Percentiles rank a stretch among this genome's conserved stretches.
These are phyloP conservation scores for Suhomyces xylopsoci DNA, from an alignment of 805 yeast species.

Conservation along the genomic window DNA sequence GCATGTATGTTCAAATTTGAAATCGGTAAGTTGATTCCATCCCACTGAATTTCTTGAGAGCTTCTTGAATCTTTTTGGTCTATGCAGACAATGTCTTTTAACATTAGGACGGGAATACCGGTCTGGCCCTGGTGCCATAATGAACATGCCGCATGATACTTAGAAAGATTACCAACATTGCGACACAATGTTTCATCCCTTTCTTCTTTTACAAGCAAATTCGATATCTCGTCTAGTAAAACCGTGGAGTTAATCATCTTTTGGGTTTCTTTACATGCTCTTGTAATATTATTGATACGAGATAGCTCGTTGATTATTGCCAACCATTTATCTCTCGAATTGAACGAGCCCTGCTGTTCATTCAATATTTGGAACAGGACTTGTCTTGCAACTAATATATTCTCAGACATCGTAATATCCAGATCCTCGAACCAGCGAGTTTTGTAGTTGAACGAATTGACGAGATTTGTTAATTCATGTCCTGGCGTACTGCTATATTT, in stretches of 20 bases:
- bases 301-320: conserved; percentile 37
- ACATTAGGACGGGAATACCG: conserved; percentile 52
- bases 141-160: conserved; percentile 53
- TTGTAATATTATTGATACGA: conserved; percentile 41
- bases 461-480: background rate
- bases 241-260: conserved; percentile 51
- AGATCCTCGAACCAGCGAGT: conserved; percentile 37
- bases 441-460: conserved; percentile 11
- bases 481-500: conserved; percentile 7
- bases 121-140: conserved; percentile 65
- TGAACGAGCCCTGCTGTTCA: background rate
- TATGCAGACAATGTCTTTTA: conserved; percentile 28
- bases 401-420: conserved; percentile 39
- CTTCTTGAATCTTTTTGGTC: background rate
- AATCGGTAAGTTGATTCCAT: conserved; percentile 12
- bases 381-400: conserved; percentile 42
- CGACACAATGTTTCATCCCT: background rate
- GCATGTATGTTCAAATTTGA: conserved; percentile 17
- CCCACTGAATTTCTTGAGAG: background rate
- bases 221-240: conserved; percentile 35
- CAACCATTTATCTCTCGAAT: conserved; percentile 11
- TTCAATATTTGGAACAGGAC: conserved; percentile 32
- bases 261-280: conserved; percentile 39
- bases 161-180: conserved; percentile 21
- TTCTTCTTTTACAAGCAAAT: conserved; percentile 5